phyloP scores from a whole-genome alignment of 306 rosid genomes.

The Lathyrus aphaca region DNA sequence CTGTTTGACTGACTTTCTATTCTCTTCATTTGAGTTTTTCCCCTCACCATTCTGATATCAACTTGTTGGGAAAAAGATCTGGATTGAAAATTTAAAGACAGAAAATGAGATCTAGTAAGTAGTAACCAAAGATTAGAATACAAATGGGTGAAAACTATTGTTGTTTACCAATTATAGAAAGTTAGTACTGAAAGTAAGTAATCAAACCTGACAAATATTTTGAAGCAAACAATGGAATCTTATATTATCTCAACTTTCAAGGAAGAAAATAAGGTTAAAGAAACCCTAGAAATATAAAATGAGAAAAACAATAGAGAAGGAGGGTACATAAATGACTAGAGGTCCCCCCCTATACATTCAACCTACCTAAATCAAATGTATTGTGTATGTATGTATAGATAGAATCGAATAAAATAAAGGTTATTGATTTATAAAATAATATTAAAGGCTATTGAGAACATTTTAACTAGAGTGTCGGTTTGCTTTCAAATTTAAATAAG shows the following conservation, averaged over 20 bases:
- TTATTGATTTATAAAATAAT: no score
- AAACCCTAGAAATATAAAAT: slow-evolving; percentile 4
- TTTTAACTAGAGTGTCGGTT: no score
- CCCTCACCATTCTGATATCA: slow-evolving; percentile 67
- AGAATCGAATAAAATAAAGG: no score
- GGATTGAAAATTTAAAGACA: slow-evolving; percentile 14
- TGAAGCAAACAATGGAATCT: slow-evolving; percentile 9
- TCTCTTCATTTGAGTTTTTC: slow-evolving; percentile 91
- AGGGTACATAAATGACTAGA: neutral
- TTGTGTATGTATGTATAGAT: no score
- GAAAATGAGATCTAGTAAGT: slow-evolving; percentile 37
- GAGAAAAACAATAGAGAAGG: neutral
- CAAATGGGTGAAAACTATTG: neutral
- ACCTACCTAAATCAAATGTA: no score
- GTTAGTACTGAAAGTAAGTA: neutral
- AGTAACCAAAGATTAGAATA: neutral
- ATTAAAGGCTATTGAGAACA: no score
- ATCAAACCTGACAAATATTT: slow-evolving; percentile 37
- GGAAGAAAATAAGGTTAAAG: neutral
- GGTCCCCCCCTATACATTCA: no score
- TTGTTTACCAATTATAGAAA: slow-evolving; percentile 44
- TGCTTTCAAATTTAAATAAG: no score
- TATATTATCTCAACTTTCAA: slow-evolving; percentile 1
- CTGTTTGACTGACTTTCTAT: slow-evolving; percentile 85
- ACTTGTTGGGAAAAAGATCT: slow-evolving; percentile 9